A percentile compares a stretch with the other conserved stretches of the same genome.
Conservation (phyloP, 1,284 basidiomycete species). For the Cutaneotrichosporon sp. region DNA sequence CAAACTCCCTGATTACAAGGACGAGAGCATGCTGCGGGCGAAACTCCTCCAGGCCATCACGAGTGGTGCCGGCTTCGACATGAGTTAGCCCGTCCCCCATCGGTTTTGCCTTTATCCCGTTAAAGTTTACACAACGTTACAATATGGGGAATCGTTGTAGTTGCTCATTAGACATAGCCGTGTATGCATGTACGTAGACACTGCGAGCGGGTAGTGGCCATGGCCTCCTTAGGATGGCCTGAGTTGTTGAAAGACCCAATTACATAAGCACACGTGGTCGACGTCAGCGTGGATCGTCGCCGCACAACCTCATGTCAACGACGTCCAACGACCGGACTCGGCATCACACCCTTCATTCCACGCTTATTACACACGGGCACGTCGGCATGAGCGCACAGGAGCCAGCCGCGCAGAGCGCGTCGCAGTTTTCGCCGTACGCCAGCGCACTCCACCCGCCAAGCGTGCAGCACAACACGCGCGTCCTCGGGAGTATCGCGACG, state of each 20-base stretch:
- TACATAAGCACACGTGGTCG: too few species aligned
- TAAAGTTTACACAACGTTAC: too few species aligned
- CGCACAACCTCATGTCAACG: too few species aligned
- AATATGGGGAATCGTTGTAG: not conserved
- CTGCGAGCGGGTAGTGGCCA: too few species aligned
- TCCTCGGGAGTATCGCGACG: constrained; percentile 49
- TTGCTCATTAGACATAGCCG: not conserved
- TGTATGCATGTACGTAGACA: constrained; percentile 1
- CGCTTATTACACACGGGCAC: too few species aligned
- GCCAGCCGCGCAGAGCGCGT: constrained; percentile 22
- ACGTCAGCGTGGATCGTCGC: too few species aligned
- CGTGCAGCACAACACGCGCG: constrained; percentile 61
- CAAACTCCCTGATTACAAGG: constrained; percentile 47
- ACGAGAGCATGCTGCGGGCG: constrained; percentile 58
- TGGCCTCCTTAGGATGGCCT: too few species aligned
- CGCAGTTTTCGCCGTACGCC: constrained; percentile 33
- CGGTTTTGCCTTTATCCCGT: too few species aligned
- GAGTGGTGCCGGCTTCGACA: constrained; percentile 79
- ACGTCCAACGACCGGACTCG: too few species aligned
- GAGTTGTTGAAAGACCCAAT: too few species aligned
- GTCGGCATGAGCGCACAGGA: constrained; percentile 26
- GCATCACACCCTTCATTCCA: too few species aligned
- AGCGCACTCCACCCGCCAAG: constrained; percentile 60
- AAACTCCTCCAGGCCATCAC: constrained; percentile 83
- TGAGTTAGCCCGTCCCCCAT: too few species aligned